Evolutionary conservation across 2,329 filamentous ascomycete species (phyloP).

Genomic region (Trichoderma gracile): DNA sequence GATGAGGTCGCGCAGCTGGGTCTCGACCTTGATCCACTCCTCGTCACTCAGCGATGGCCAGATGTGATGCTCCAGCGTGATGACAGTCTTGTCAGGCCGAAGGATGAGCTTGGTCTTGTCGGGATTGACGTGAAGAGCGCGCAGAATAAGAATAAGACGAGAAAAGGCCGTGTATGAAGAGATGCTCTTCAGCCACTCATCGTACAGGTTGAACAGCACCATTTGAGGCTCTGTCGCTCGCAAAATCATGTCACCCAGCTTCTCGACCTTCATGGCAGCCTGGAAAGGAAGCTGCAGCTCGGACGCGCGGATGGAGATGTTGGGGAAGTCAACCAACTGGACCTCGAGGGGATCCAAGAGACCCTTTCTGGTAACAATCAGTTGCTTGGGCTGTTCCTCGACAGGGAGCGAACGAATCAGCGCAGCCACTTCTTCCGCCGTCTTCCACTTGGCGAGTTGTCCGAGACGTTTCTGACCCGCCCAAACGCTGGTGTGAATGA

Average conservation of each 20-base stretch:
- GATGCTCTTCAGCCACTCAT: slow-evolving; percentile 98
- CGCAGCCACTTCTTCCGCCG: slow-evolving; percentile 97
- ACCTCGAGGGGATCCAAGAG: slow-evolving; percentile 95
- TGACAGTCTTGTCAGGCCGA: slow-evolving; percentile 94
- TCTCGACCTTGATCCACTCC: slow-evolving; percentile 99
- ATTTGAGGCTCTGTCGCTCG: slow-evolving; percentile 98
- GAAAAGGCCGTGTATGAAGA: slow-evolving; percentile 99
- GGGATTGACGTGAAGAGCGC: slow-evolving; percentile 94
- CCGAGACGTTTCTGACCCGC: slow-evolving; percentile 98
- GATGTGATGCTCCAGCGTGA: slow-evolving; percentile 98
- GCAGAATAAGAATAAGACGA: slow-evolving; percentile 85
- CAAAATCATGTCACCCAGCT: slow-evolving; percentile 97
- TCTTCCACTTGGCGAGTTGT: slow-evolving; percentile 99
- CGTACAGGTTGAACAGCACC: slow-evolving; percentile 98
- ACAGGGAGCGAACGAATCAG: slow-evolving; percentile 93
- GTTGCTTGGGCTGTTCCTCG: slow-evolving; percentile 97
- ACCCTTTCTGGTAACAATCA: slow-evolving; percentile 97
- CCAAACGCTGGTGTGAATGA: slow-evolving; percentile 99
- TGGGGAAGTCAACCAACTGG: slow-evolving; percentile 95
- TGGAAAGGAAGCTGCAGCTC: slow-evolving; percentile 98
- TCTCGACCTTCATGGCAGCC: slow-evolving; percentile 99
- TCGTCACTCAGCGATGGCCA: slow-evolving; percentile 95
- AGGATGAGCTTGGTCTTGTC: slow-evolving; percentile 97
- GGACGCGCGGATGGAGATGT: slow-evolving; percentile 96
- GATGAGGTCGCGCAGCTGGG: slow-evolving; percentile 90